phyloP scores from a whole-genome alignment of 2,329 filamentous ascomycete genomes.

The Cordyceps pruinosa region DNA sequence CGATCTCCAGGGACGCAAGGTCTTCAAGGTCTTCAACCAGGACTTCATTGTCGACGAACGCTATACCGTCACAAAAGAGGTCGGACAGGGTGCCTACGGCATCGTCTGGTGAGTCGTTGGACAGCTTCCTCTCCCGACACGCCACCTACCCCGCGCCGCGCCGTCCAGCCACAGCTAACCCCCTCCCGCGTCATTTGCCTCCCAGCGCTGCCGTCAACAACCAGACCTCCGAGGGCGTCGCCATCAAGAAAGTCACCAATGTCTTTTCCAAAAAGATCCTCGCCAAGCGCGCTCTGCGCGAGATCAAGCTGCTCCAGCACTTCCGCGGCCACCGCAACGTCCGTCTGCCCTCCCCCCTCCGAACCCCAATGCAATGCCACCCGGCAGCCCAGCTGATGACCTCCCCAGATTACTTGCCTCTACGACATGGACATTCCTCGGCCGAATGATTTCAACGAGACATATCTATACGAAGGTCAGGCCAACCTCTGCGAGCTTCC shows the following conservation, averaged over 20 bases:
- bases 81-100: conserved; percentile 95
- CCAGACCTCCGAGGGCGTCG: conserved; percentile 85
- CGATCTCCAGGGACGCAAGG: conserved; percentile 59
- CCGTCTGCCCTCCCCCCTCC: conserved; percentile 31
- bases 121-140: background rate
- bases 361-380: background rate
- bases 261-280: conserved; percentile 99
- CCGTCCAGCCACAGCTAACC: conserved; percentile 1
- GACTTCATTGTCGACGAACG: conserved; percentile 98
- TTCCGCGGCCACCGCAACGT: conserved; percentile 87
- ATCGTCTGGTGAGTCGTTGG: conserved; percentile 75
- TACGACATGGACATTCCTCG: conserved; percentile 99
- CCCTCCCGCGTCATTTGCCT: conserved; percentile 12
- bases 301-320: conserved; percentile 98
- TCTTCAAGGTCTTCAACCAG: conserved; percentile 99
- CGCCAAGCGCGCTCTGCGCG: conserved; percentile 91
- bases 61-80: conserved; percentile 97
- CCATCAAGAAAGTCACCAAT: conserved; percentile 99
- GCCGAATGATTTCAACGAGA: conserved; percentile 97
- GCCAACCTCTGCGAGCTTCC: conserved; percentile 11
- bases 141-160: conserved; percentile 15
- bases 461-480: conserved; percentile 94
- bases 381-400: conserved; percentile 29
- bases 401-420: conserved; percentile 81
- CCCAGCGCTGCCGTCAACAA: conserved; percentile 83